Evolutionary conservation across 371 early-diverging fungal genomes (phyloP).

Genomic region (Rhizopus delemar): DNA sequence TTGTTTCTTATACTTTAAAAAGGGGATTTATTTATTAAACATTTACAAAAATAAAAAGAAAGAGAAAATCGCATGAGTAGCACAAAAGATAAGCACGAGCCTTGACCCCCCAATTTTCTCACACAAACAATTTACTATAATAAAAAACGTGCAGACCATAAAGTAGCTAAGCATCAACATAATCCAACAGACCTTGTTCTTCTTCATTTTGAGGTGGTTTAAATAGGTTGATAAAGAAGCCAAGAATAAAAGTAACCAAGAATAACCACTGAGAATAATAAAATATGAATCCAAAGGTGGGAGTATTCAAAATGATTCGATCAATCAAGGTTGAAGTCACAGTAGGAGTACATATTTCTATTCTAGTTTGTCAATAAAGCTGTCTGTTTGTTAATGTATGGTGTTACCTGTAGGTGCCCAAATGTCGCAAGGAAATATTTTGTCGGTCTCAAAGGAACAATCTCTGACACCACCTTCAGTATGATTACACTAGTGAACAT

Average conservation of each 20-base stretch:
- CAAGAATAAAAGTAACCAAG: slow-evolving; percentile 45
- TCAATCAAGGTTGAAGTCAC: slow-evolving; percentile 56
- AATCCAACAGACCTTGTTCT: slow-evolving; percentile 23
- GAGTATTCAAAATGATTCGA: slow-evolving; percentile 57
- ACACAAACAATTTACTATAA: not conserved
- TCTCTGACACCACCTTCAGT: slow-evolving; percentile 46
- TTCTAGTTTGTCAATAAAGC: too few relatives aligned
- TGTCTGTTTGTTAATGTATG: too few relatives aligned
- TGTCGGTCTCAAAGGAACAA: slow-evolving; percentile 50
- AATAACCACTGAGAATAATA: slow-evolving; percentile 65
- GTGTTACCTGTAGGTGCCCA: slow-evolving; percentile 53
- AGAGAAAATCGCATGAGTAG: slow-evolving; percentile 17
- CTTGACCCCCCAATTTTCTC: not conserved
- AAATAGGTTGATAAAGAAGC: slow-evolving; percentile 41
- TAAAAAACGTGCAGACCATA: slow-evolving; percentile 2
- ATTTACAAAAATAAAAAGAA: too few relatives aligned
- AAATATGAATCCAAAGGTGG: slow-evolving; percentile 55
- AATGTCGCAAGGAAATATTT: slow-evolving; percentile 65
- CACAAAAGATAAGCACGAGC: slow-evolving; percentile 11
- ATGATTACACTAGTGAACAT: slow-evolving; percentile 55
- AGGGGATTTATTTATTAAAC: too few relatives aligned
- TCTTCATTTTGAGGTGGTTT: slow-evolving; percentile 18
- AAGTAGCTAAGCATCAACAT: not conserved
- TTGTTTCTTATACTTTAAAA: too few relatives aligned
- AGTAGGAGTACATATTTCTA: slow-evolving; percentile 67